Evolutionary conservation across 768 basidiomycete genomes (phyloP).

Genomic region (Russula griseocarnosa): DNA sequence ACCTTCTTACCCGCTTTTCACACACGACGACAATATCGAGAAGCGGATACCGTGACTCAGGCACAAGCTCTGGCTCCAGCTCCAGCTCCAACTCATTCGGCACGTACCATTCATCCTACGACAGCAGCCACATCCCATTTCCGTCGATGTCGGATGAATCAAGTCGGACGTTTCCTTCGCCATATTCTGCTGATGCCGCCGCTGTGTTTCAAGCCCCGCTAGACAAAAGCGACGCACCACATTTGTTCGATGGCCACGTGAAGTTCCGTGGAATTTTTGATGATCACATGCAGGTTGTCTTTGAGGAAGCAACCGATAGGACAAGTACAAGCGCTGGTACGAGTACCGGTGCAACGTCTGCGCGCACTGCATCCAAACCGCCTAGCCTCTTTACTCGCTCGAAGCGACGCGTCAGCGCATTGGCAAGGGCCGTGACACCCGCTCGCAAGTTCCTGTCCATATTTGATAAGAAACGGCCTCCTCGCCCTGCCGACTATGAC

Average conservation of each 20-base stretch:
- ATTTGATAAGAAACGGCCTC: not conserved
- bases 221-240: not conserved
- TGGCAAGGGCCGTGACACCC: not conserved
- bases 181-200: constrained; percentile 15
- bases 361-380: not conserved
- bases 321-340: constrained; percentile 5
- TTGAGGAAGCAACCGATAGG: not conserved
- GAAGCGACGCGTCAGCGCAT: constrained; percentile 9
- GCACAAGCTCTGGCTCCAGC: not conserved
- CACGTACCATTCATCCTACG: not conserved
- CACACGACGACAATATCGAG: not conserved
- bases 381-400: not conserved
- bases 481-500: not conserved
- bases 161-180: constrained; percentile 9
- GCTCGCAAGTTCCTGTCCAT: constrained; percentile 2
- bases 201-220: constrained; percentile 8
- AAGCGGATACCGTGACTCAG: not conserved
- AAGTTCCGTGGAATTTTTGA: constrained; percentile 3
- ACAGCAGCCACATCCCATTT: not conserved
- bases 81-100: not conserved
- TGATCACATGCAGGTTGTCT: not conserved
- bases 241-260: not conserved
- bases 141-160: constrained; percentile 17
- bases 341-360: not conserved
- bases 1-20: not conserved